A percentile compares a stretch with the other conserved stretches of the same genome.
Conservation (phyloP, 2,329 filamentous ascomycete genomes). For the Raffaelea albimanens region DNA sequence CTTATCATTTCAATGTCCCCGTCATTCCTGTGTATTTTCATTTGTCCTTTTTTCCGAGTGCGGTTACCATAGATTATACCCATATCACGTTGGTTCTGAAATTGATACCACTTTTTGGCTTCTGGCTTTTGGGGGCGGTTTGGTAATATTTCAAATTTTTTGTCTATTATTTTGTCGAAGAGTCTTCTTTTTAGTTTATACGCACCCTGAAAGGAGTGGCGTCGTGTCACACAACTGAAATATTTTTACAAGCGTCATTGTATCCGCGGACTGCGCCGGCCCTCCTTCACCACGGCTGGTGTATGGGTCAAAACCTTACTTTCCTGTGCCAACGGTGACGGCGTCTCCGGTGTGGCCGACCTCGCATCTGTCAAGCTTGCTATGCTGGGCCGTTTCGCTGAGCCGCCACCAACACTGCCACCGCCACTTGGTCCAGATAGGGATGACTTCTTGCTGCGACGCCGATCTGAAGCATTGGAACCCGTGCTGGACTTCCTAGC, state of each 20-base stretch:
- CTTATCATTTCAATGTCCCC: no score
- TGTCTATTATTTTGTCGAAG: no score
- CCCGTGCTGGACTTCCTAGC: constrained; percentile 36
- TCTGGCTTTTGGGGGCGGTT: no score
- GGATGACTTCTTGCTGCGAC: constrained; percentile 34
- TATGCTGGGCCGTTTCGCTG: neutral
- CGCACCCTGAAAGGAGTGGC: no score
- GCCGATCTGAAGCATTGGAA: constrained; percentile 38
- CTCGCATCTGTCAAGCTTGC: constrained; percentile 21
- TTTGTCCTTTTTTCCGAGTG: neutral
- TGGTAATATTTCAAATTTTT: no score
- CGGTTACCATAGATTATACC: neutral
- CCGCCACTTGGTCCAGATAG: neutral
- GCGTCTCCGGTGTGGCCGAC: constrained; percentile 40
- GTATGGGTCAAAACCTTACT: constrained; percentile 23
- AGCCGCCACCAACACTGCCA: neutral
- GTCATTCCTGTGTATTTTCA: neutral
- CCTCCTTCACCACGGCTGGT: neutral
- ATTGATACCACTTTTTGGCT: no score
- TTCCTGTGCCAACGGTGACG: constrained; percentile 43
- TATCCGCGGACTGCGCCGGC: neutral
- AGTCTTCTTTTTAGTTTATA: no score
- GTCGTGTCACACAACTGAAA: no score
- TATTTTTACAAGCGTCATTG: neutral
- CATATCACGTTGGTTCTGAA: no score